Base-by-base conservation (phyloP, 306 rosid genomes). In the Myrica gale region DNA sequence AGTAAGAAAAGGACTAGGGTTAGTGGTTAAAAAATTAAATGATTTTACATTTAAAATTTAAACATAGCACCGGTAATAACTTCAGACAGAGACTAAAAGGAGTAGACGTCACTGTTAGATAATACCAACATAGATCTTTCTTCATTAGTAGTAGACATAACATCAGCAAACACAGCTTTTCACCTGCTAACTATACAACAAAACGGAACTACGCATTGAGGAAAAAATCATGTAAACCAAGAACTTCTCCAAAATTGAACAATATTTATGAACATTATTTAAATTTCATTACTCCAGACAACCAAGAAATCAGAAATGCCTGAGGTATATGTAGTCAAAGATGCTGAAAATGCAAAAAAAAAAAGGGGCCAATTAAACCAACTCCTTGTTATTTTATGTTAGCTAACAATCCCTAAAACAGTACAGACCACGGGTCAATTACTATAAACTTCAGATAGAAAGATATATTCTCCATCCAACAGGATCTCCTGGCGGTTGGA, bases 401-500 rank as follows among this genome's bases (percentile, higher is more conserved):
- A 17, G 20, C 69, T 19, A 13, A 60, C 13, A 60, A 60, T 12
- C 68, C 68, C 68, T 61, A 32, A 32, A 61, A 61, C 19, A 61
- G 32, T 76, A 68, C 20, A 79, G 74, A 26, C 65, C 72, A 54
- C 9, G 69, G 73, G 74, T 50, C 67, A 54, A 76, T 51, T 53
- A 76, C 68, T 66, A 53, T 48, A 21, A 69, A 47, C 53, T 26
- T 26, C 32, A 26, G 1, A 26, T 26, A 26, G 32, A 26, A 26
- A 26, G 32, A 26, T 26, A 26, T 26, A 26, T 26, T 26, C 32
- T 26, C 37, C 56, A 80, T 57, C 79, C 70, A 76, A 76, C 57
- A 76, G 16, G 86, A 60, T 77, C 79, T 78, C 81, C 78, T 74
- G 75, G 75, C 71, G 43, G 79, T 69, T 79, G 83, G 65, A 76